Percentiles rank a stretch among this genome's conserved stretches.
Evolutionary conservation across 371 early-diverging fungal genomes (phyloP).

Genomic region (Mucor circinelloides): DNA sequence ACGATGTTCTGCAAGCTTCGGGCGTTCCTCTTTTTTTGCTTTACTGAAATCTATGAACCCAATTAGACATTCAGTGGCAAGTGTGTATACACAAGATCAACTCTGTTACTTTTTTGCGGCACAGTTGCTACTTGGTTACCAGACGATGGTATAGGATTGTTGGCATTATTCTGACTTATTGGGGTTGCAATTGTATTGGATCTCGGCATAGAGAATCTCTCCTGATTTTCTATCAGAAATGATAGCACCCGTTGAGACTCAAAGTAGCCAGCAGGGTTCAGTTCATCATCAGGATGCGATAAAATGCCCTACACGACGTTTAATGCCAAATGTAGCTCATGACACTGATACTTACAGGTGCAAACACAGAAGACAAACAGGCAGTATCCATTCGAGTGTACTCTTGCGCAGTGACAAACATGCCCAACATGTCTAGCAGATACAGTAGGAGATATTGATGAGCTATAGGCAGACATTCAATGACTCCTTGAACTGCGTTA

Average conservation of each 20-base stretch:
- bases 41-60: constrained; percentile 1
- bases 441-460: constrained; percentile 62
- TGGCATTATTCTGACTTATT: not conserved
- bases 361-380: constrained; percentile 62
- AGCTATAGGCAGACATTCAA: constrained; percentile 49
- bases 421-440: constrained; percentile 55
- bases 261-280: constrained; percentile 59
- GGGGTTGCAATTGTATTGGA: not conserved
- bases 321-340: not conserved
- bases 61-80: not conserved
- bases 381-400: constrained; percentile 59
- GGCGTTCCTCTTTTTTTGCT: not conserved
- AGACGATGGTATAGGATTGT: not conserved
- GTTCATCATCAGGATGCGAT: constrained; percentile 57
- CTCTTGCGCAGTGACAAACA: constrained; percentile 53
- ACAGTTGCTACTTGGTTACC: not conserved
- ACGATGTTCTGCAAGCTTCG: constrained; percentile 4
- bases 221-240: constrained; percentile 56
- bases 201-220: constrained; percentile 31
- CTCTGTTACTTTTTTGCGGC: constrained; percentile 5
- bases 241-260: constrained; percentile 57
- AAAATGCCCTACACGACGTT: constrained; percentile 39
- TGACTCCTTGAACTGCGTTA: constrained; percentile 51
- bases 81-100: not conserved
- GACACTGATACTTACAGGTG: constrained; percentile 41